A percentile compares a stretch with the other conserved stretches of the same genome.
These are phyloP conservation scores for Galeopsis tetrahit DNA, from an alignment of 257 asterid genomes.

Conservation along the genomic window DNA sequence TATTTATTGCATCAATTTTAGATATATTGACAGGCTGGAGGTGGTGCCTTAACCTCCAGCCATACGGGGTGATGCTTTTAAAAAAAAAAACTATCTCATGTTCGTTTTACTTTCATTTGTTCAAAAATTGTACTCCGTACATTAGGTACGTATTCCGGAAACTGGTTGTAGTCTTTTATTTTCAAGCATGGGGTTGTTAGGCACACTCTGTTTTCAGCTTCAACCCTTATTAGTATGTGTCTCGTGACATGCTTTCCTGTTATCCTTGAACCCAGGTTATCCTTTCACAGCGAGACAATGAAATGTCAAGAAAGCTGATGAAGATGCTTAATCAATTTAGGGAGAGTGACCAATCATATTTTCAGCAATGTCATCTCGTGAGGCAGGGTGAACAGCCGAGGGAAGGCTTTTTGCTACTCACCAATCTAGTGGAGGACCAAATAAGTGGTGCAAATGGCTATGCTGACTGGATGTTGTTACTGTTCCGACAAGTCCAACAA, in stretches of 20 bases:
- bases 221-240: constrained; percentile 1
- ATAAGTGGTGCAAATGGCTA: constrained; percentile 65
- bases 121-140: neutral
- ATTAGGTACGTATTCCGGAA: constrained; percentile 8
- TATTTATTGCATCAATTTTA: neutral
- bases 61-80: too few species aligned
- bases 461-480: constrained; percentile 77
- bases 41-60: too few species aligned
- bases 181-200: constrained; percentile 6
- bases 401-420: constrained; percentile 63
- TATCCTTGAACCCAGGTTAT: constrained; percentile 52
- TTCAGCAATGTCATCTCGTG: constrained; percentile 68
- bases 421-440: constrained; percentile 75
- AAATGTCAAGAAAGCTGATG: constrained; percentile 64
- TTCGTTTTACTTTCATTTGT: neutral
- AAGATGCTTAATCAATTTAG: constrained; percentile 54
- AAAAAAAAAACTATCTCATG: neutral
- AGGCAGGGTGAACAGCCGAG: constrained; percentile 90
- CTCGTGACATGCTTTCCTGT: constrained; percentile 32
- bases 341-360: constrained; percentile 65
- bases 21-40: neutral
- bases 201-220: constrained; percentile 8
- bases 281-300: constrained; percentile 56
- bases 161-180: constrained; percentile 20
- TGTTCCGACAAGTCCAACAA: constrained; percentile 74